phyloP scores from a whole-genome alignment of 2,329 filamentous ascomycete genomes.

The Claviceps sp. region DNA sequence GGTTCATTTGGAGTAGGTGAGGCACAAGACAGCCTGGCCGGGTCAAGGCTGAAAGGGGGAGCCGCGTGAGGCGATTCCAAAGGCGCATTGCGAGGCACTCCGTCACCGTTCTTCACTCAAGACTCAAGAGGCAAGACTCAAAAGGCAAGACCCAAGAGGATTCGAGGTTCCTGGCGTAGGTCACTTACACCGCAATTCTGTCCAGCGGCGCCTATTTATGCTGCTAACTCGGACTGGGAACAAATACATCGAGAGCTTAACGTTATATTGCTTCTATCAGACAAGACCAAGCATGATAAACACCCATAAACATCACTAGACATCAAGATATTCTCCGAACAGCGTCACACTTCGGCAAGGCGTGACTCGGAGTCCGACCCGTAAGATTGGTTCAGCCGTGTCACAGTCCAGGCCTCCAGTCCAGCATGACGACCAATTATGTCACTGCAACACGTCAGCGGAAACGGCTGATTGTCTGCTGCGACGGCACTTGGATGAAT shows the following conservation, averaged over 20 bases:
- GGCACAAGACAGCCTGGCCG: not conserved
- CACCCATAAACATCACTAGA: not conserved
- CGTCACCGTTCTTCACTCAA: too few species aligned
- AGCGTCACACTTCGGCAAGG: not conserved
- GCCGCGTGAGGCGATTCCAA: not conserved
- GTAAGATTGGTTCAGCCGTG: not conserved
- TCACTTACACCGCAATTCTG: not conserved
- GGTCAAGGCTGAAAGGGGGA: not conserved
- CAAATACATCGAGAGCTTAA: too few species aligned
- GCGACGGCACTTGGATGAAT: conserved; percentile 42
- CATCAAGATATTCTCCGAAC: not conserved
- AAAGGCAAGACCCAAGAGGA: not conserved
- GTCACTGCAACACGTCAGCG: conserved; percentile 1
- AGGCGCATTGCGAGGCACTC: not conserved
- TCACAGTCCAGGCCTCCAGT: not conserved
- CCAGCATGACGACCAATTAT: not conserved
- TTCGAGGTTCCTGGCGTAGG: not conserved
- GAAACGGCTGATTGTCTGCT: conserved; percentile 38
- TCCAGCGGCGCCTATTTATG: not conserved
- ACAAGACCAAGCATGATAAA: too few species aligned
- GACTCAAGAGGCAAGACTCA: too few species aligned
- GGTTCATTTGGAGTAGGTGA: not conserved
- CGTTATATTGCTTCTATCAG: too few species aligned
- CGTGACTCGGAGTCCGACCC: not conserved
- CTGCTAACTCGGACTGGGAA: too few species aligned